Percentiles rank a stretch among this genome's conserved stretches.
phyloP scores from a whole-genome alignment of 1,139 yeast genomes.

The Geotrichum carabidarum region DNA sequence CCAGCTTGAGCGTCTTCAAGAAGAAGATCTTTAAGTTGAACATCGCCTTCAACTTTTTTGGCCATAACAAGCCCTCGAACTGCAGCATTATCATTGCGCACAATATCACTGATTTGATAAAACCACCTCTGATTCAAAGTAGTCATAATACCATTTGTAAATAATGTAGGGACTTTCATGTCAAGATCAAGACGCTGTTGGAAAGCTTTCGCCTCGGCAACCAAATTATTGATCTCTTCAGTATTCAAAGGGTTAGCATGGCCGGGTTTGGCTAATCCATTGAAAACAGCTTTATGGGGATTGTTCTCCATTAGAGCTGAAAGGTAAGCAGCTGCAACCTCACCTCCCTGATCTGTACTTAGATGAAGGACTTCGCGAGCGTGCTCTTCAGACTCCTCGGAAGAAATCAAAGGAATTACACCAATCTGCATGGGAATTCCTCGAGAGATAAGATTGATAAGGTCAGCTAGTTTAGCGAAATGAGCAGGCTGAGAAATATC shows the following conservation, averaged over 20 bases:
- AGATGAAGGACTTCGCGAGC: slow-evolving; percentile 41
- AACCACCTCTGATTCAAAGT: slow-evolving; percentile 43
- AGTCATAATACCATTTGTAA: slow-evolving; percentile 68
- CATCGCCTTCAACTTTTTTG: slow-evolving; percentile 19
- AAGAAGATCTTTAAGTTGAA: slow-evolving; percentile 14
- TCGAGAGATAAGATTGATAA: slow-evolving; percentile 35
- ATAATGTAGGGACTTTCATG: slow-evolving; percentile 45
- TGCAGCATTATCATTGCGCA: slow-evolving; percentile 33
- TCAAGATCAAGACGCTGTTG: slow-evolving; percentile 40
- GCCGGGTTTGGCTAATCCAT: slow-evolving; percentile 20
- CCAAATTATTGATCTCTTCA: slow-evolving; percentile 20
- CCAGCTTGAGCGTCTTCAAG: slow-evolving; percentile 23
- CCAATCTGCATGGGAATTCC: slow-evolving; percentile 80
- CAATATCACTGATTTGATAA: slow-evolving; percentile 34
- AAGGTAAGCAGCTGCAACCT: slow-evolving; percentile 32
- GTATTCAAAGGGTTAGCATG: slow-evolving; percentile 17
- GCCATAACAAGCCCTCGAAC: slow-evolving; percentile 28
- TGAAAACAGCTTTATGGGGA: slow-evolving; percentile 23
- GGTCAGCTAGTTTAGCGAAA: slow-evolving; percentile 6
- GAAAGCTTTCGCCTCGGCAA: slow-evolving; percentile 33
- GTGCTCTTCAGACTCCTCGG: slow-evolving; percentile 27
- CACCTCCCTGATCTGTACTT: slow-evolving; percentile 27
- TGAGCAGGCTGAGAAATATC: slow-evolving; percentile 46
- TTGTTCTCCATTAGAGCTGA: slow-evolving; percentile 24
- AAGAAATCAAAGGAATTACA: slow-evolving; percentile 53